These are phyloP conservation scores for Aschersonia sp. DNA, from an alignment of 2,329 filamentous ascomycete species.

Conservation along the genomic window DNA sequence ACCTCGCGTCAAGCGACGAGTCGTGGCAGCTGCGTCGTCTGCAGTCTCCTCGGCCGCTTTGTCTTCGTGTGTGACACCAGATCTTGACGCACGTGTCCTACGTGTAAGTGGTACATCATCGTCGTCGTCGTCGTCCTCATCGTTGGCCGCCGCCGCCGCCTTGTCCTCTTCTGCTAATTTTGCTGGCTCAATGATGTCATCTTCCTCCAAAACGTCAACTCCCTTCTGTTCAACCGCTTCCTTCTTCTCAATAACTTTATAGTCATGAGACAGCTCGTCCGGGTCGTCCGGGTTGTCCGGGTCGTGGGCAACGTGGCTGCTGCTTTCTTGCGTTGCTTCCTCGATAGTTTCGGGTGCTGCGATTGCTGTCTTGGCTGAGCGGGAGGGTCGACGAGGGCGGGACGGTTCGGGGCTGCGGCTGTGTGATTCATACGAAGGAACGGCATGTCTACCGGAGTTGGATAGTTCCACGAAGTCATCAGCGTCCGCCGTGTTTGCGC, in stretches of 20 bases:
- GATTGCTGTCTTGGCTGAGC: slow-evolving; percentile 36
- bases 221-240: slow-evolving; percentile 16
- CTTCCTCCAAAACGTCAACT: slow-evolving; percentile 10
- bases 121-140: slow-evolving; percentile 29
- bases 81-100: slow-evolving; percentile 25
- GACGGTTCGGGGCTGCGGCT: slow-evolving; percentile 42
- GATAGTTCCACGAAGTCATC: slow-evolving; percentile 44
- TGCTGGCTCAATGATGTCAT: slow-evolving; percentile 11
- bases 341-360: slow-evolving; percentile 31
- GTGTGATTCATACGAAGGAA: slow-evolving; percentile 31
- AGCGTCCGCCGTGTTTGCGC: slow-evolving; percentile 38
- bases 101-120: slow-evolving; percentile 34
- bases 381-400: slow-evolving; percentile 28
- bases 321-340: slow-evolving; percentile 40
- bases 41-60: slow-evolving; percentile 13
- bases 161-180: slow-evolving; percentile 7
- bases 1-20: slow-evolving; percentile 33
- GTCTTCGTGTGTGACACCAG: slow-evolving; percentile 15
- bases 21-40: slow-evolving; percentile 16
- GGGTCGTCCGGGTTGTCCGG: slow-evolving; percentile 20
- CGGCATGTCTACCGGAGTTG: slow-evolving; percentile 44
- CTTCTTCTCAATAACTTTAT: slow-evolving; percentile 13
- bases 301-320: slow-evolving; percentile 16
- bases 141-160: slow-evolving; percentile 9
- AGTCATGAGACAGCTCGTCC: slow-evolving; percentile 22